Evolutionary conservation across 1,284 basidiomycete genomes (phyloP), one percentile per base, ranked within the genome.

Genomic region (Malassezia furfur): DNA sequence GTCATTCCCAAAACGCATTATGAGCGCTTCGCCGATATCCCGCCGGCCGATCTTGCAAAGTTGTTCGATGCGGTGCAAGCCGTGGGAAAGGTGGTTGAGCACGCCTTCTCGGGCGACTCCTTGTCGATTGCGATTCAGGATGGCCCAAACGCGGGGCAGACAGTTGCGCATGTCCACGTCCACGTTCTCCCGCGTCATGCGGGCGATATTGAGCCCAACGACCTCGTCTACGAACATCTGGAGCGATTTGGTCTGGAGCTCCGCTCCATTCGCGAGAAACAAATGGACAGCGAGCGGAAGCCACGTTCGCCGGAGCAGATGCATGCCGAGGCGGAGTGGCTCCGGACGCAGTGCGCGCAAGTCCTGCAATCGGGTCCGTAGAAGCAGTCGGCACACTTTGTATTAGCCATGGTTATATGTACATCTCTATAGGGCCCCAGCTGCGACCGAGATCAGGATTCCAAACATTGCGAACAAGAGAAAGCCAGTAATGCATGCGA

Each of bases 111-210:
- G 17, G 67, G 66, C 9, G 63, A 65, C 14, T 67, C 67, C 2
- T 36, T 72, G 10, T 70, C 72, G 2, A 53, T 74, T 30, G 59
- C 64, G 37, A 57, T 74, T 17, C 72, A 74, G 54, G 72, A 72
- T 36, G 70, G 67, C 14, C 54, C 59, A 19, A 60, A 57, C 7
- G 68, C 70, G 7, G 67, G 63, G 1, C 65, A 71, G 48, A 66
- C 69, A 28, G 69, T 73, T 4, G 59, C 57, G 15, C 72, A 74
- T 40, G 50, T 74, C 2, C 72, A 74, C 49, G 67, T 73, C 8
- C 72, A 74, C 57, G 57, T 74, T 12, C 50, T 74, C n/a, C 70
- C 72, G 9, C 57, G 72, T 3, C 62, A 61, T 25, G 53, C 54
- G 34, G 61, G 67, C 21, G 72, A 74, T 45, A 64, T 73, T 48